These are phyloP conservation scores for Sideroxylon spinosum DNA, from an alignment of 179 eudicot species.

Conservation along the genomic window DNA sequence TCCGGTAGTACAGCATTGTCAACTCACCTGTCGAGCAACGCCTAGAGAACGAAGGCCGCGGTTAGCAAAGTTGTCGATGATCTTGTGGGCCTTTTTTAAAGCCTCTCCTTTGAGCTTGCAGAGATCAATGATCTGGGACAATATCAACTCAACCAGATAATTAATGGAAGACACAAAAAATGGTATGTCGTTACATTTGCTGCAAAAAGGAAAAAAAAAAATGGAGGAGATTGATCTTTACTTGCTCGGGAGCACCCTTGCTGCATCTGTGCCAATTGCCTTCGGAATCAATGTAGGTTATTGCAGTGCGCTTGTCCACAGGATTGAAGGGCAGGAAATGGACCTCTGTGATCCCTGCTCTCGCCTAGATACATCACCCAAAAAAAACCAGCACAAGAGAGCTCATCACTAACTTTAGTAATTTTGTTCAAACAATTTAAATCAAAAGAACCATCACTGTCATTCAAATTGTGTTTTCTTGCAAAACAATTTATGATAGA, in stretches of 20 bases:
- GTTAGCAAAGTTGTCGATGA: conserved; percentile 64
- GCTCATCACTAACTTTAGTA: too few species aligned
- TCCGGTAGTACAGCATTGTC: background rate
- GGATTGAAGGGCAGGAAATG: conserved; percentile 90
- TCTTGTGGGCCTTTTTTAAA: conserved; percentile 47
- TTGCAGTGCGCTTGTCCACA: conserved; percentile 83
- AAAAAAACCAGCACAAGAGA: background rate
- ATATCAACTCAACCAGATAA: background rate
- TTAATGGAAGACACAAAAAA: background rate
- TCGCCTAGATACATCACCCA: conserved; percentile 43
- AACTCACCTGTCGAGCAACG: conserved; percentile 58
- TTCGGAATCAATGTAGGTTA: conserved; percentile 61
- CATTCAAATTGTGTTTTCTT: too few species aligned
- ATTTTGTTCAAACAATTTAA: too few species aligned
- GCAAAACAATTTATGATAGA: too few species aligned
- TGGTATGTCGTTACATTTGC: background rate
- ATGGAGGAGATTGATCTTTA: conserved; percentile 18
- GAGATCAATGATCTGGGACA: conserved; percentile 60
- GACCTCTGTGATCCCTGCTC: conserved; percentile 74
- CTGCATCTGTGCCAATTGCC: conserved; percentile 76
- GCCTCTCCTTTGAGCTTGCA: conserved; percentile 50
- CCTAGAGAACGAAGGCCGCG: conserved; percentile 88
- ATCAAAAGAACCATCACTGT: too few species aligned
- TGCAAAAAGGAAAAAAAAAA: too few species aligned
- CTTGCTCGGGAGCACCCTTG: conserved; percentile 96